These are phyloP conservation scores for Rhynchospora pubera DNA, from an alignment of 176 grass and related monocot species.

Conservation along the genomic window DNA sequence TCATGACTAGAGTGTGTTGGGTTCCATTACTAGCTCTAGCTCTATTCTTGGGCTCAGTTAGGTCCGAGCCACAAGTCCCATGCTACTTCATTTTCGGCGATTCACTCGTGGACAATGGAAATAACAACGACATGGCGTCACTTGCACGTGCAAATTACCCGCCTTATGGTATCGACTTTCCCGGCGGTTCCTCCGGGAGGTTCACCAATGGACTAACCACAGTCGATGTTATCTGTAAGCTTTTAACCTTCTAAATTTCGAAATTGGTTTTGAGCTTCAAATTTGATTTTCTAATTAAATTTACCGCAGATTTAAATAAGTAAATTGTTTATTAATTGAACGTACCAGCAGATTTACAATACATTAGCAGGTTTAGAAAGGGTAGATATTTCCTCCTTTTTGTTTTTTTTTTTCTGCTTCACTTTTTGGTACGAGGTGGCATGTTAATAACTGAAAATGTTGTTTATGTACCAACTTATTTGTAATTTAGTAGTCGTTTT, in stretches of 20 bases:
- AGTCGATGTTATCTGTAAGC: constrained; percentile 79
- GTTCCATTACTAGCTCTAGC: constrained; percentile 6
- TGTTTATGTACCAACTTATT: not conserved
- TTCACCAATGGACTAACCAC: constrained; percentile 95
- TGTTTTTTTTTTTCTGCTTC: not conserved
- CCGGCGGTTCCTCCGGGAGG: constrained; percentile 46
- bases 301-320: not conserved
- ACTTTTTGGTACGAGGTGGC: not conserved
- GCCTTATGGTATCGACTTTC: constrained; percentile 95
- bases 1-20: not conserved
- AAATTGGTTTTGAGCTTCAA: not conserved
- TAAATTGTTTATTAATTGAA: not conserved
- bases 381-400: not conserved
- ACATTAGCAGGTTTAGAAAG: not conserved
- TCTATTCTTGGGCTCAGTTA: constrained; percentile 25
- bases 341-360: not conserved
- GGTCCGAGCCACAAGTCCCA: constrained; percentile 67
- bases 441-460: not conserved
- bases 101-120: constrained; percentile 98
- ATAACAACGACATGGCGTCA: constrained; percentile 94
- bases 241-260: not conserved
- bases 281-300: not conserved
- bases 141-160: constrained; percentile 75
- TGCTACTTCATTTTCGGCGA: constrained; percentile 99
- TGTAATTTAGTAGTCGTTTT: constrained; percentile 1